These are phyloP conservation scores for Corylus heterophylla DNA, from an alignment of 306 rosid species.

Conservation along the genomic window DNA sequence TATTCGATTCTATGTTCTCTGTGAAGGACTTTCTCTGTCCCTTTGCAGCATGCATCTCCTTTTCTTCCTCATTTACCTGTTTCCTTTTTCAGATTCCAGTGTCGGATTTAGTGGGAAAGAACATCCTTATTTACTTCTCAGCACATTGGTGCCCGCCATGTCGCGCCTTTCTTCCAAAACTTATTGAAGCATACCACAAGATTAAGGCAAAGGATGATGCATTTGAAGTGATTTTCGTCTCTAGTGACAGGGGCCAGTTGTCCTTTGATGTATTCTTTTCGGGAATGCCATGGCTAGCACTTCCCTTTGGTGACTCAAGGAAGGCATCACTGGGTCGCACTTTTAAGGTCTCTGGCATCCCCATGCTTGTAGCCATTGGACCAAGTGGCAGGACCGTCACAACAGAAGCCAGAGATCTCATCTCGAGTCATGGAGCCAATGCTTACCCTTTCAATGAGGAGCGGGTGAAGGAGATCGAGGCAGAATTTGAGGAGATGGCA, in stretches of 20 bases:
- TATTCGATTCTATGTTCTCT: background rate
- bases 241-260: constrained; percentile 62
- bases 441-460: constrained; percentile 76
- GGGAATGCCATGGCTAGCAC: constrained; percentile 84
- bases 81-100: constrained; percentile 52
- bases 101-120: constrained; percentile 65
- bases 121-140: constrained; percentile 74
- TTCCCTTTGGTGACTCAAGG: constrained; percentile 75
- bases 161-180: constrained; percentile 73
- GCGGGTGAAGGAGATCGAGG: constrained; percentile 48
- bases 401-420: constrained; percentile 47
- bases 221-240: constrained; percentile 70
- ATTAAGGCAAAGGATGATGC: constrained; percentile 59
- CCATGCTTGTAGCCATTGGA: constrained; percentile 61
- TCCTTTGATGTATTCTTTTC: constrained; percentile 63
- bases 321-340: constrained; percentile 49
- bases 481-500: constrained; percentile 41
- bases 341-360: constrained; percentile 66
- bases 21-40: background rate
- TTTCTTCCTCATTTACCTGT: background rate
- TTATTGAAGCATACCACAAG: constrained; percentile 53
- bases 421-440: constrained; percentile 50
- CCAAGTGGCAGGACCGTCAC: constrained; percentile 65
- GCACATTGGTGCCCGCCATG: constrained; percentile 88
- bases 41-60: background rate